A percentile compares a stretch with the other conserved stretches of the same genome.
These are phyloP conservation scores for Stipa capillata DNA, from an alignment of 176 grass and related monocot genomes.

Conservation along the genomic window DNA sequence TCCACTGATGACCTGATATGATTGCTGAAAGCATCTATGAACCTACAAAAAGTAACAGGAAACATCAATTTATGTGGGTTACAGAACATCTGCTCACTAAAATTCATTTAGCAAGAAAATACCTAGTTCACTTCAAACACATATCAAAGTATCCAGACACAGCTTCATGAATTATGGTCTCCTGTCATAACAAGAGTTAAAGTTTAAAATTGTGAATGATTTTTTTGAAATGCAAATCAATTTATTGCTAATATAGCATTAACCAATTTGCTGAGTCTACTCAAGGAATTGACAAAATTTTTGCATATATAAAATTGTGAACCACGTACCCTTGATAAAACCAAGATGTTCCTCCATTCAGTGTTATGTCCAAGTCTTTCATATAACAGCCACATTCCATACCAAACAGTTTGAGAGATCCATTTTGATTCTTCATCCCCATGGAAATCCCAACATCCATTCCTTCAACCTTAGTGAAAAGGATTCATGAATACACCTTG, in stretches of 20 bases:
- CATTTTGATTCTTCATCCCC: conserved; percentile 78
- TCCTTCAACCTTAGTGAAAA: conserved; percentile 75
- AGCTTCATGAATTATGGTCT: not conserved
- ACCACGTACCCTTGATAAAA: conserved; percentile 96
- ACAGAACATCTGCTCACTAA: not conserved
- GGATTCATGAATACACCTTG: conserved; percentile 29
- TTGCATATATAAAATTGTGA: not conserved
- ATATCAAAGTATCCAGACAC: too few relatives aligned
- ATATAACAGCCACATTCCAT: conserved; percentile 79
- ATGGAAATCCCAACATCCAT: conserved; percentile 84
- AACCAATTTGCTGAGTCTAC: not conserved
- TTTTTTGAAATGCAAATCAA: not conserved
- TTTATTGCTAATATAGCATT: not conserved
- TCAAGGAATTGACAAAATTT: not conserved
- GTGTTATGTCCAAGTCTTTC: conserved; percentile 48
- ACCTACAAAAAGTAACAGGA: conserved; percentile 43
- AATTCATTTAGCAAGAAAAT: not conserved
- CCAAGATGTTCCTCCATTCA: conserved; percentile 87
- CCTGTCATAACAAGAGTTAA: not conserved
- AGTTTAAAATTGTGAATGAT: not conserved
- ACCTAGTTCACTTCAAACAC: not conserved
- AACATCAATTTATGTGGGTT: conserved; percentile 4
- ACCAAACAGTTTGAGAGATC: conserved; percentile 59
- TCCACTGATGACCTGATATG: conserved; percentile 78
- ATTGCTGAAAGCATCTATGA: conserved; percentile 75